Conservation (phyloP, 2,329 filamentous ascomycete genomes). For the Arthrobotrys musiformis region DNA sequence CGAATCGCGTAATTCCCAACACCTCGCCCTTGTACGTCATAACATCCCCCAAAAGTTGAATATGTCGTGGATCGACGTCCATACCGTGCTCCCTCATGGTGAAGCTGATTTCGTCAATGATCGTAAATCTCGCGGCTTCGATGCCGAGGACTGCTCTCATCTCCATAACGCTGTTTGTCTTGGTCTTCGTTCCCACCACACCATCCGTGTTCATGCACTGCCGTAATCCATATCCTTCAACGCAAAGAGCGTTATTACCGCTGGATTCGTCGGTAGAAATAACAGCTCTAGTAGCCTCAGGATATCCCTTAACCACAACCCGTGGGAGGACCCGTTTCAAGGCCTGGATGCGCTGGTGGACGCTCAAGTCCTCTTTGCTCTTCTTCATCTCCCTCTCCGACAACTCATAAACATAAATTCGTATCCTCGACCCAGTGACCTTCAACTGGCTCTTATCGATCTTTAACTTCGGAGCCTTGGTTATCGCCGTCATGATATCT, state of each 20-base stretch:
- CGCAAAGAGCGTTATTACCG: slow-evolving; percentile 78
- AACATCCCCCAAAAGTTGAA: slow-evolving; percentile 95
- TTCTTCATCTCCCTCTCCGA: slow-evolving; percentile 63
- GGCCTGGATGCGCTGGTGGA: slow-evolving; percentile 82
- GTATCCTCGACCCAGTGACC: slow-evolving; percentile 73
- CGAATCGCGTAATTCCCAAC: slow-evolving; percentile 94
- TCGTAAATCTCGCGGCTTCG: slow-evolving; percentile 82
- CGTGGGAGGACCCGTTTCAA: slow-evolving; percentile 82
- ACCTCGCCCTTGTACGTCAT: slow-evolving; percentile 99
- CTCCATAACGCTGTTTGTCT: slow-evolving; percentile 91
- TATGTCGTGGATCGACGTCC: slow-evolving; percentile 96
- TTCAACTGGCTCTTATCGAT: slow-evolving; percentile 74
- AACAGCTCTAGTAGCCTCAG: slow-evolving; percentile 84
- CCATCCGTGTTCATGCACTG: slow-evolving; percentile 94
- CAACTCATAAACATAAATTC: slow-evolving; percentile 74
- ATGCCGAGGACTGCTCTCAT: slow-evolving; percentile 87
- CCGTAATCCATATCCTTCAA: slow-evolving; percentile 92
- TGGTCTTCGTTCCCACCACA: slow-evolving; percentile 79
- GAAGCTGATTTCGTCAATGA: slow-evolving; percentile 83
- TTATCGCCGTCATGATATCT: slow-evolving; percentile 81
- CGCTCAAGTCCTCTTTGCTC: slow-evolving; percentile 69
- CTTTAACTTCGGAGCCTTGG: slow-evolving; percentile 84
- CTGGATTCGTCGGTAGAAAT: slow-evolving; percentile 81
- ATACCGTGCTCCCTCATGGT: slow-evolving; percentile 84
- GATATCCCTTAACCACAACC: slow-evolving; percentile 89